These are phyloP conservation scores for Penicillium turbatum DNA, from an alignment of 495 filamentous ascomycete species.

Conservation along the genomic window DNA sequence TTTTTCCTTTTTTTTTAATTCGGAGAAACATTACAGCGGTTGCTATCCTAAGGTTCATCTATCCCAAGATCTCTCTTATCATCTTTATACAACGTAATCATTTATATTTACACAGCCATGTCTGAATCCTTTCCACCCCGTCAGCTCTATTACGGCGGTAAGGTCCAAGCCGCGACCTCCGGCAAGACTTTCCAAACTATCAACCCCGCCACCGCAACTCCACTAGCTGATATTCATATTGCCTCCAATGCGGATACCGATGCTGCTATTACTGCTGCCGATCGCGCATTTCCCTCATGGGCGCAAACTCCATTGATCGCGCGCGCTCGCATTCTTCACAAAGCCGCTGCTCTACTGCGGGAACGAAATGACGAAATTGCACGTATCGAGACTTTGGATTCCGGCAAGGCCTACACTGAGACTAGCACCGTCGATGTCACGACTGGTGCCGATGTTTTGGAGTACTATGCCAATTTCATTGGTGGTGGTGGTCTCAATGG, in stretches of 20 bases:
- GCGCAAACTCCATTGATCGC: constrained; percentile 58
- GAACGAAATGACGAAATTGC: constrained; percentile 68
- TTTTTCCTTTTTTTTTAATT: not conserved
- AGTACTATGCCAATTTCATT: constrained; percentile 71
- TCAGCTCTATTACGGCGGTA: constrained; percentile 66
- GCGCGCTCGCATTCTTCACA: constrained; percentile 66
- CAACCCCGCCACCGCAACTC: constrained; percentile 62
- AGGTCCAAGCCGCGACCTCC: constrained; percentile 53
- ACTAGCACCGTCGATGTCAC: constrained; percentile 71
- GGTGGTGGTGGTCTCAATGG: constrained; percentile 66
- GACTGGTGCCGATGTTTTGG: constrained; percentile 70
- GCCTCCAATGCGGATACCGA: constrained; percentile 63
- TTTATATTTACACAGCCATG: constrained; percentile 31
- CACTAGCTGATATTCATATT: constrained; percentile 58
- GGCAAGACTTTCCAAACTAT: constrained; percentile 60
- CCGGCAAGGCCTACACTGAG: constrained; percentile 70
- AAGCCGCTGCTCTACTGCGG: constrained; percentile 61
- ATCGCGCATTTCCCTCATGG: constrained; percentile 62
- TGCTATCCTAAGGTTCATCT: not conserved
- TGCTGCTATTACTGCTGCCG: constrained; percentile 58
- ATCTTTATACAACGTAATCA: too few species aligned
- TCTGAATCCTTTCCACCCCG: constrained; percentile 41
- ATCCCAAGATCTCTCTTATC: not conserved
- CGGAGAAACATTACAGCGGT: constrained; percentile 1
- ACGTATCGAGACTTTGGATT: constrained; percentile 63